Evolutionary conservation across 1,139 yeast species (phyloP), one percentile per base, ranked within the genome.

Genomic region (Zygosaccharomyces pseudobailii): DNA sequence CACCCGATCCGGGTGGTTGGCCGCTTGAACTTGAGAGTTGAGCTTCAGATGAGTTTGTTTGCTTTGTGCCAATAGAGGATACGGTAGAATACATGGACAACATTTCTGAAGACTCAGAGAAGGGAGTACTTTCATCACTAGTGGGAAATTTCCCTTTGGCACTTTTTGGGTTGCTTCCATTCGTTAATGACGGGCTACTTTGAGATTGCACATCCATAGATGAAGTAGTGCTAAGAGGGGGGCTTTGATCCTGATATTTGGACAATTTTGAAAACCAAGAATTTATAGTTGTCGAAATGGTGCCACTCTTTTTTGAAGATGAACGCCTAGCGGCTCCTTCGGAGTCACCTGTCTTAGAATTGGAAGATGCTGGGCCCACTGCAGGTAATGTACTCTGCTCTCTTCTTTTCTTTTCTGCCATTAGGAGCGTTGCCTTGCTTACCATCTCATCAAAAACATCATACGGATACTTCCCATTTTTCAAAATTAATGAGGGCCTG

Each of bases 371-470:
- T 2, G 30, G 27, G 24, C 36, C 28, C 3, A 48, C 28, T 9
- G 34, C 27, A 8, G 51, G 50, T 36, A 42, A 32, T 7, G 54
- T 47, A 21, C 20, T 38, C 35, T 19, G 46, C 37, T 40, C 44
- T 33, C 31, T 47, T 13, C 48, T 50, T 36, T 45, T 54, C 37
- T 49, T 50, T 37, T 50, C 54, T 5, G 58, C 57, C n/a, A 54
- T 40, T 27, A 50, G 37, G 17, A 51, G 37, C 3, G 57, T 51
- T 0, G 57, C 57, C 43, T 53, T 55, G 2, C 42, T 36, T 19
- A 55, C 58, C 50, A 58, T 47, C 36, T 57, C 61, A 48, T 61
- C 65, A 23, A 56, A 49, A 3, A 59, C 51, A 42, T 61, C 65
- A 45, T 57, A 60, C 3, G 63, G 64, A 40, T 57, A 58, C 33